Base-by-base conservation (phyloP, 2,329 filamentous ascomycete genomes). In the Botryosphaeria dothidea region DNA sequence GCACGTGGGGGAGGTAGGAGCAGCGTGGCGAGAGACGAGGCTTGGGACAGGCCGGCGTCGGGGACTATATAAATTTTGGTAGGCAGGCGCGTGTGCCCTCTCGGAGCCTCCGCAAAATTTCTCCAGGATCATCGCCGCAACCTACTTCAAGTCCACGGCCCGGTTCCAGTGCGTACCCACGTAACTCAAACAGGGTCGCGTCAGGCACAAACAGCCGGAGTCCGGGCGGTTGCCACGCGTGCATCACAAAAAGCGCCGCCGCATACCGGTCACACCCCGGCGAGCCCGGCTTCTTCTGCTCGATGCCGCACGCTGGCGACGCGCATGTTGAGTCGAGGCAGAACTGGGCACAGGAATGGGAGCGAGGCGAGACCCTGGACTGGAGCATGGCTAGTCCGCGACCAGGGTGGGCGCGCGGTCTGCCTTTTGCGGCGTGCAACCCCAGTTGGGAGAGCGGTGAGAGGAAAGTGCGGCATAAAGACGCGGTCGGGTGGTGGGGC, bases 111-210 rank as follows among this genome's bases (percentile, higher is more conserved):
- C 56, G 56, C 56, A 60, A 46, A 60, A 60, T 60, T 57, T 60
- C 56, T 60, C 56, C 56, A 60, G 38, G 56, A 60, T 60, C 56
- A 46, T 46, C 56, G 56, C 56, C 45, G 56, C 56, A n/a, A n/a
- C 54, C 54, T 57, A 57, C 54, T 34, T 34, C 31, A 19, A 17
- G n/a, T n/a, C n/a, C n/a, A n/a, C n/a, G n/a, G n/a, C n/a, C n/a
- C n/a, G n/a, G n/a, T n/a, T n/a, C n/a, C n/a, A n/a, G n/a, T n/a
- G n/a, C 19, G 6, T 17, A 23, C 43, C 31, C 31, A 34, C 31
- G 31, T 34, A 34, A 34, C 31, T 34, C 31, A 34, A 34, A 34
- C 51, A 56, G 19, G 23, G 17, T 41, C 8, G 36, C 36, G 36
- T 41, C 36, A 41, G 36, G 36, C 36, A 41, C 36, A 13, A n/a